Base-by-base conservation (phyloP, 495 filamentous ascomycete species). In the Podospora bellae-mahoneyi region DNA sequence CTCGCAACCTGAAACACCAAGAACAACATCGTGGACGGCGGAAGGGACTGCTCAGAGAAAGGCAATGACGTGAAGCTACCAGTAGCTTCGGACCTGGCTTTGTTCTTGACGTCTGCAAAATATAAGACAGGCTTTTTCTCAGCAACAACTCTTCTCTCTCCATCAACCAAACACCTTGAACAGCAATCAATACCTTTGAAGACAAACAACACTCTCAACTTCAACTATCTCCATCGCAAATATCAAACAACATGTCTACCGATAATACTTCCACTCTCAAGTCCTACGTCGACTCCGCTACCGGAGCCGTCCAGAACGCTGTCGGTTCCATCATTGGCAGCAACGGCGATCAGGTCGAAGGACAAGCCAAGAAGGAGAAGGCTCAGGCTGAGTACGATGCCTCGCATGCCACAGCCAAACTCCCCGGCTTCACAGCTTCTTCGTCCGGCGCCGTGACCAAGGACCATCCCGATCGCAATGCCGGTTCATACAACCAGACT, bases 401-500 rank as follows among this genome's bases (percentile, higher is more conserved):
- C 59, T 93, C 91, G 59, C 88, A 93, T 77, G 86, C 90, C 10
- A 84, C 89, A 30, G 86, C 82, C 73, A 94, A 92, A 75, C 69
- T 90, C 26, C 92, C 91, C 20, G 87, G 88, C 59, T 75, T 88
- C 67, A 87, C 87, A 19, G 85, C 91, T 68, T 88, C 90, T 27
- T 80, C 87, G 61, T 86, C 89, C 4, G 94, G 92, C 57, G 88
- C 87, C 60, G 81, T 92, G 63, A 87, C 90, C 54, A 82, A 86
- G 71, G 91, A 97, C 79, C 81, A 92, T 76, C 83, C 87, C 7
- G 81, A 93, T 78, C 91, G 94, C 69, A 76, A 82, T 19, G 77
- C 85, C 5, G 94, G 94, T 39, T 82, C 84, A 54, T 94, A 90
- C 87, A 91, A 97, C 81, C 93, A 98, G 80, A 95, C 91, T 55